Percentiles rank a stretch among this genome's conserved stretches.
Evolutionary conservation across 1,284 basidiomycete species (phyloP).

Genomic region (Heterobasidion annosum): DNA sequence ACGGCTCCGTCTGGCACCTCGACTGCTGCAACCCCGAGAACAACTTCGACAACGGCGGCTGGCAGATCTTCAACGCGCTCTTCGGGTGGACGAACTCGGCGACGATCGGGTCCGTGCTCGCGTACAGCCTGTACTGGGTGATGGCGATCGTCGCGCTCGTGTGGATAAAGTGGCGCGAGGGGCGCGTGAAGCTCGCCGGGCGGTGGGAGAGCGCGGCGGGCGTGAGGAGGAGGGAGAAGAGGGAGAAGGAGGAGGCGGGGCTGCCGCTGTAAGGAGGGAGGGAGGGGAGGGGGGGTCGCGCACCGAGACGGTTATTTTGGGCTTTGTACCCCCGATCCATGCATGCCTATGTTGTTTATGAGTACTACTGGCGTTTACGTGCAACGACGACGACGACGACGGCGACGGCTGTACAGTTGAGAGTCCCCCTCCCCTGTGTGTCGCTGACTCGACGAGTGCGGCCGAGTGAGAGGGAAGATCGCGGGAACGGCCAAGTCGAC

Average conservation of each 20-base stretch:
- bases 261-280: no score
- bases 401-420: no score
- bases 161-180: slow-evolving; percentile 65
- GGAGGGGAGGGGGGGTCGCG: no score
- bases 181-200: background rate
- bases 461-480: no score
- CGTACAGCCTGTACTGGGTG: slow-evolving; percentile 79
- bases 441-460: no score
- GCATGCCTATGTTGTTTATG: no score
- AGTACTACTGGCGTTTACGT: no score
- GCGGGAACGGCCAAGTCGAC: no score
- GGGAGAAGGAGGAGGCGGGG: background rate
- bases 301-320: no score
- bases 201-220: background rate
- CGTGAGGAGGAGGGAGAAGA: background rate
- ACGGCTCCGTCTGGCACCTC: slow-evolving; percentile 82
- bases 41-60: slow-evolving; percentile 46
- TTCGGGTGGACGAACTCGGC: slow-evolving; percentile 74
- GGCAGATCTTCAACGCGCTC: slow-evolving; percentile 69
- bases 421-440: no score
- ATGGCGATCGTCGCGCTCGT: slow-evolving; percentile 54
- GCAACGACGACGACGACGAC: no score
- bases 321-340: no score
- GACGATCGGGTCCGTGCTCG: slow-evolving; percentile 60
- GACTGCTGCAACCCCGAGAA: slow-evolving; percentile 73